Base-by-base conservation (phyloP, 2,329 filamentous ascomycete genomes). In the Metarhizium guizhouense region DNA sequence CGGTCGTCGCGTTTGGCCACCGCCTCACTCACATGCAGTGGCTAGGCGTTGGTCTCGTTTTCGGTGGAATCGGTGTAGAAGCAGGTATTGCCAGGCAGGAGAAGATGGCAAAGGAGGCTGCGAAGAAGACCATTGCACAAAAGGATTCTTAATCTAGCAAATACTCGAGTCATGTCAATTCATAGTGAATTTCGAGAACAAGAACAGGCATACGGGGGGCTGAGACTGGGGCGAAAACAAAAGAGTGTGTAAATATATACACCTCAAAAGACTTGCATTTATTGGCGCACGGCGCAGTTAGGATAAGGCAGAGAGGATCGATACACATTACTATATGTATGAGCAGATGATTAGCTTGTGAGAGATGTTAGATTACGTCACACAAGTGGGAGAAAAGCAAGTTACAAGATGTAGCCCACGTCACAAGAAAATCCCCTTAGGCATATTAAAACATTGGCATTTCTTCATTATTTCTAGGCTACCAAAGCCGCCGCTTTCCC, bases 1-100 rank as follows among this genome's bases (percentile, higher is more conserved):
- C 90, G 54, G 94, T 99, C 32, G 77, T 97, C 58, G 91, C 90
- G 74, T 99, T 97, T 69, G 94, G 94, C 32, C 94, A 99, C 71
- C 83, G 81, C 60, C 80, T 99, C 51, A 88, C 83, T 32, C 74
- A 77, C n/a, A 95, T 93, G 80, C 94, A 99, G 74, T 96, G 92
- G 89, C 75, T 95, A 6, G 94, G 94, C 60, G 92, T 99, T 36
- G 86, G 82, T 0, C 77, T 99, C 57, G 94, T 99, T 8, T 99
- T 99, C 75, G 91, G 92, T 30, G 94, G 93, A 53, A 92, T 99
- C 67, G 94, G 91, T 34, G 88, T 92, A 40, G 94, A 99, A 75
- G 93, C 87, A 1, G 77, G 83, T 60, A 89, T 96, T 65, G 86
- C 88, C 56, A 80, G 88, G 61, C 77, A 81, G 61, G 93, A 96